Evolutionary conservation across 495 filamentous ascomycete genomes (phyloP).

Genomic region (Geoglossum glabrum): DNA sequence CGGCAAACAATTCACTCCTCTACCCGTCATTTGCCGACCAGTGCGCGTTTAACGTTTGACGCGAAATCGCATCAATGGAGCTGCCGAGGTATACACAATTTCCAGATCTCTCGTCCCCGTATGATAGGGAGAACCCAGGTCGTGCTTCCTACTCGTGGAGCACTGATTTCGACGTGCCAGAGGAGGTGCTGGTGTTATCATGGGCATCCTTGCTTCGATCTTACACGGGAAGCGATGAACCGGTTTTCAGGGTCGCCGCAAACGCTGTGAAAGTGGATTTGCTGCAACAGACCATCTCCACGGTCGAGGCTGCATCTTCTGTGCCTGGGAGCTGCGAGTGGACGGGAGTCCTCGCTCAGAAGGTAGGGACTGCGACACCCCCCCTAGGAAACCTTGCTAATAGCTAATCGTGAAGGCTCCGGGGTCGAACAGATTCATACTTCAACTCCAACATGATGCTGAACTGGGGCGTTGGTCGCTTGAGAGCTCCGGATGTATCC

Average conservation of each 20-base stretch:
- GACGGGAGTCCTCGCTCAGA: neutral
- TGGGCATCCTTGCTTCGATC: slow-evolving; percentile 24
- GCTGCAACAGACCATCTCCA: neutral
- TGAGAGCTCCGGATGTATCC: neutral
- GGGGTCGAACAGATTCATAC: neutral
- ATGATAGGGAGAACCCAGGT: neutral
- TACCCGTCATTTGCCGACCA: neutral
- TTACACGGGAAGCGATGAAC: slow-evolving; percentile 18
- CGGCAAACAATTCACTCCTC: no score
- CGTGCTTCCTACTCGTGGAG: slow-evolving; percentile 11
- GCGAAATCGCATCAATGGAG: neutral
- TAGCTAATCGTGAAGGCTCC: neutral
- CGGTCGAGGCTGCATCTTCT: neutral
- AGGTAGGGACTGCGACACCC: neutral
- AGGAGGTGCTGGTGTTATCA: slow-evolving; percentile 16
- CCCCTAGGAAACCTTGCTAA: neutral
- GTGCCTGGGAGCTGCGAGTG: neutral
- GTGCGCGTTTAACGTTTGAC: no score
- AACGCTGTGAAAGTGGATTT: slow-evolving; percentile 10
- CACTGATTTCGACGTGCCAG: slow-evolving; percentile 10
- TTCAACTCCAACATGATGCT: neutral
- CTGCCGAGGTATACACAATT: neutral
- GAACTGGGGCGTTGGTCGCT: neutral
- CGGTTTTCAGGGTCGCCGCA: slow-evolving; percentile 20
- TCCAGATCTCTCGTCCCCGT: slow-evolving; percentile 4